These are phyloP conservation scores for Gillenia trifoliata DNA, from an alignment of 306 rosid genomes.

Conservation along the genomic window DNA sequence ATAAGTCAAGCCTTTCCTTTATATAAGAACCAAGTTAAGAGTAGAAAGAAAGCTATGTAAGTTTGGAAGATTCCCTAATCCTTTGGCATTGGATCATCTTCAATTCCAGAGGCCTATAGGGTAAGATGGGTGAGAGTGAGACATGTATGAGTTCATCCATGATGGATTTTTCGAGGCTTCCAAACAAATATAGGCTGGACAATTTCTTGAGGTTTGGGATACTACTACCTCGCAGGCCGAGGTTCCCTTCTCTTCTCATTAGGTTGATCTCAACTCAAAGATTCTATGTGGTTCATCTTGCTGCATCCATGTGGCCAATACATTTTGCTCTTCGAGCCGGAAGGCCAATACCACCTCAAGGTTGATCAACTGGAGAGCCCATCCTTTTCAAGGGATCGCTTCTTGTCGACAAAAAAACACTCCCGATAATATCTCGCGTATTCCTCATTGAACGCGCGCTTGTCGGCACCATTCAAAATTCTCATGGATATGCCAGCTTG, in stretches of 20 bases:
- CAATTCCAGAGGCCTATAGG: conserved; percentile 10
- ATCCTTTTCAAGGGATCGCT: neutral
- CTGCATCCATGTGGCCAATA: neutral
- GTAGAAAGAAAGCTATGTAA: conserved; percentile 4
- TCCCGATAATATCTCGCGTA: conserved; percentile 11
- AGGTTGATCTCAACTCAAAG: conserved; percentile 16
- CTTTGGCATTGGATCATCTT: neutral
- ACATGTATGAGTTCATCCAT: neutral
- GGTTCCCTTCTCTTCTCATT: neutral
- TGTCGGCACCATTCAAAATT: neutral
- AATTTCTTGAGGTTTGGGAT: neutral
- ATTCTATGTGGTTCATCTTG: neutral
- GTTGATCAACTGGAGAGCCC: neutral
- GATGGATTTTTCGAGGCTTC: neutral
- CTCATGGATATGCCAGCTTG: too few species aligned
- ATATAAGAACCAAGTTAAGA: neutral
- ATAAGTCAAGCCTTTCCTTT: neutral
- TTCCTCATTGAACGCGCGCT: neutral
- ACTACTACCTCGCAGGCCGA: neutral
- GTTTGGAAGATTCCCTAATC: neutral
- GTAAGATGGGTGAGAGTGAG: conserved; percentile 14
- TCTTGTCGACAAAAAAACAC: conserved; percentile 7
- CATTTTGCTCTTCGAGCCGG: conserved; percentile 8
- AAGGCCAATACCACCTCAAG: conserved; percentile 18
- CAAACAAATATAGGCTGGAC: neutral